Percentiles rank a stretch among this genome's conserved stretches.
These are phyloP conservation scores for Globisporangium spinosum DNA, from an alignment of 352 stramenopile genomes.

Conservation along the genomic window DNA sequence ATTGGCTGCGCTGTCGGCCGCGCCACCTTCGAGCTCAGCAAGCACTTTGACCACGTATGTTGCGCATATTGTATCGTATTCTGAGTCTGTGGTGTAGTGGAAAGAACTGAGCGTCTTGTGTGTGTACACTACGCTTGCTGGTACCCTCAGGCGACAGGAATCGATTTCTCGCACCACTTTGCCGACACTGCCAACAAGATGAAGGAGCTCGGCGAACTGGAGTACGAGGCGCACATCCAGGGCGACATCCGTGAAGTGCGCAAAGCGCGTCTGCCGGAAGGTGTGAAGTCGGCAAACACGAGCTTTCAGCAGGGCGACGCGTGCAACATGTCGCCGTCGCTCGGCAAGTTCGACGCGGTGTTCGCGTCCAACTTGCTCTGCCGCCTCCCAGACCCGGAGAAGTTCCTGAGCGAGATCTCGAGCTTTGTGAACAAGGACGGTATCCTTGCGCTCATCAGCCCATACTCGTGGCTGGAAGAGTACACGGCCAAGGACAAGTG, in stretches of 20 bases:
- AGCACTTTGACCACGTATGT: conserved; percentile 86
- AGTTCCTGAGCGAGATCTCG: conserved; percentile 86
- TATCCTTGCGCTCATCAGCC: conserved; percentile 93
- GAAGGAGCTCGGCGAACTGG: conserved; percentile 70
- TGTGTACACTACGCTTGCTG: background rate
- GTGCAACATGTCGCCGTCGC: conserved; percentile 73
- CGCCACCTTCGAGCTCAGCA: conserved; percentile 92
- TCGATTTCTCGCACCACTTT: conserved; percentile 94
- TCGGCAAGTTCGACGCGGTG: conserved; percentile 92
- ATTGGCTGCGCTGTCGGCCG: conserved; percentile 94
- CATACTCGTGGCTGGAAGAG: conserved; percentile 96
- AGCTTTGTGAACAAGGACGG: conserved; percentile 89
- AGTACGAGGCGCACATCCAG: conserved; percentile 88
- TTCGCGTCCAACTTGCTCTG: conserved; percentile 96
- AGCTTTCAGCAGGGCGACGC: conserved; percentile 94
- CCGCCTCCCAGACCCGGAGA: conserved; percentile 89
- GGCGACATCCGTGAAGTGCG: conserved; percentile 71
- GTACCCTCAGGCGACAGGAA: conserved; percentile 71
- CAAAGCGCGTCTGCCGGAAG: conserved; percentile 58
- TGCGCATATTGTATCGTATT: background rate
- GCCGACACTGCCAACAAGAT: conserved; percentile 84
- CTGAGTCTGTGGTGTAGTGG: background rate
- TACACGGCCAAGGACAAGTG: conserved; percentile 92
- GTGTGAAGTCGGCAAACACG: conserved; percentile 54
- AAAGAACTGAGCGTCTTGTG: background rate